Evolutionary conservation across 106 monocot species (phyloP).

Genomic region (Acorus calamus): DNA sequence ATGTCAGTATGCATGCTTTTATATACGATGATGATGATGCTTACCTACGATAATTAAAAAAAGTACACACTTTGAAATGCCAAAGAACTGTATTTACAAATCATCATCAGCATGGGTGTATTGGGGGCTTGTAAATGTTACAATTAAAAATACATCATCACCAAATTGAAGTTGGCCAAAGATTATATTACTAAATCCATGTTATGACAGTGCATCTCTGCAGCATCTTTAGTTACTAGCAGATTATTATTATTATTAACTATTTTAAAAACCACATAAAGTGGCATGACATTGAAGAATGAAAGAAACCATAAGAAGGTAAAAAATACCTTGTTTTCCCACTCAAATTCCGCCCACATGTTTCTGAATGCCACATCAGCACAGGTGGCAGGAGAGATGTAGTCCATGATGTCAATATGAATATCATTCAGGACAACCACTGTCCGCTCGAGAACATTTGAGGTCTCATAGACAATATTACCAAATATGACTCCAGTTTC

Average conservation of each 20-base stretch:
- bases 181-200: too few species aligned
- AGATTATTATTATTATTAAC: neutral
- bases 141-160: too few species aligned
- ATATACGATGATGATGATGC: too few species aligned
- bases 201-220: too few species aligned
- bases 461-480: constrained; percentile 91
- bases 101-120: too few species aligned
- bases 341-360: constrained; percentile 98
- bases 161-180: too few species aligned
- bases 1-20: too few species aligned
- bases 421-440: constrained; percentile 91
- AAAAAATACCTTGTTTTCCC: constrained; percentile 87
- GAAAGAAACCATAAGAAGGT: neutral
- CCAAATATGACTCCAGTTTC: constrained; percentile 95
- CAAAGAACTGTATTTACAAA: too few species aligned
- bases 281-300: neutral
- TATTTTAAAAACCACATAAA: neutral
- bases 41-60: too few species aligned
- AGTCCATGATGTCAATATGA: constrained; percentile 96
- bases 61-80: too few species aligned
- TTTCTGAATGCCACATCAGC: constrained; percentile 78
- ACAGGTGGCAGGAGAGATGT: constrained; percentile 83
- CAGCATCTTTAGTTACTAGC: too few species aligned
- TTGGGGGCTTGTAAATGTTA: too few species aligned
- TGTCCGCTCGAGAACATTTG: constrained; percentile 72